Evolutionary conservation across 495 filamentous ascomycete genomes (phyloP).

Genomic region (Parachaetomium inaequale): DNA sequence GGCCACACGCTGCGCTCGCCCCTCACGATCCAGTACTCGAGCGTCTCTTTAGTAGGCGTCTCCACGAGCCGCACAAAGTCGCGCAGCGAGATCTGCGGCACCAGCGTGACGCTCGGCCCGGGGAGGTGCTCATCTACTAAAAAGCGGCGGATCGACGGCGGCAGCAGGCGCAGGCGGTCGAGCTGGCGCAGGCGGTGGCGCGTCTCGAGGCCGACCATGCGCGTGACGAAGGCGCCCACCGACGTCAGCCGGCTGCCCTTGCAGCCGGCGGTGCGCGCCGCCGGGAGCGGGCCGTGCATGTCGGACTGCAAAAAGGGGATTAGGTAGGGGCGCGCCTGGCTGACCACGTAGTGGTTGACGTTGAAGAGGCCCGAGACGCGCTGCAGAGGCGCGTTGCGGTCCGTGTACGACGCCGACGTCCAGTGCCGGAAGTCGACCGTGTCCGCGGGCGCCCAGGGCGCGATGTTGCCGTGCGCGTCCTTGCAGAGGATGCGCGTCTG

Average conservation of each 20-base stretch:
- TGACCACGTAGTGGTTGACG: slow-evolving; percentile 83
- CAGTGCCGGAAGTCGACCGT: slow-evolving; percentile 65
- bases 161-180: slow-evolving; percentile 70
- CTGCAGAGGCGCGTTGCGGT: slow-evolving; percentile 73
- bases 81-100: slow-evolving; percentile 67
- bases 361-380: slow-evolving; percentile 92
- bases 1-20: slow-evolving; percentile 92
- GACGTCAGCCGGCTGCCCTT: slow-evolving; percentile 56
- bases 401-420: slow-evolving; percentile 64
- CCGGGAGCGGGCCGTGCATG: slow-evolving; percentile 66
- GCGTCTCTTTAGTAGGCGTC: slow-evolving; percentile 67
- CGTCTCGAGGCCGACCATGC: slow-evolving; percentile 69
- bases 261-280: slow-evolving; percentile 36
- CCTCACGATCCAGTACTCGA: slow-evolving; percentile 81
- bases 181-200: slow-evolving; percentile 80
- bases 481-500: slow-evolving; percentile 78
- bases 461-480: slow-evolving; percentile 69
- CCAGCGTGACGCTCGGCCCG: slow-evolving; percentile 72
- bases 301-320: slow-evolving; percentile 83
- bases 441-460: slow-evolving; percentile 71
- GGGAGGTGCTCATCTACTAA: slow-evolving; percentile 86
- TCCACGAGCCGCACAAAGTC: slow-evolving; percentile 78
- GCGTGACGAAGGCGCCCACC: slow-evolving; percentile 59
- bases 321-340: slow-evolving; percentile 72
- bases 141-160: slow-evolving; percentile 65